Percentiles rank a stretch among this genome's conserved stretches.
Conservation (phyloP, 306 rosid species). For the Arachis hypogaea region DNA sequence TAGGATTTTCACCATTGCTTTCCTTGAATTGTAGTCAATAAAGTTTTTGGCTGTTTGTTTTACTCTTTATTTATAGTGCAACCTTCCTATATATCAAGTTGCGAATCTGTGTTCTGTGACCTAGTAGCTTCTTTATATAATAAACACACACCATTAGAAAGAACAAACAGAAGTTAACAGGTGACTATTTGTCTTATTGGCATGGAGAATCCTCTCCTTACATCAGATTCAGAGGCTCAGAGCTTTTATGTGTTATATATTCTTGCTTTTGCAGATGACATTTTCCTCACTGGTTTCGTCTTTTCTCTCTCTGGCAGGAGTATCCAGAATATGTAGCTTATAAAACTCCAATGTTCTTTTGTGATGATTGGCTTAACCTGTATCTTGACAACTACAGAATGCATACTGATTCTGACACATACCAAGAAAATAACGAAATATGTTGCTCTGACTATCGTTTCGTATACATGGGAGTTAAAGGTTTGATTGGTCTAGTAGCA, state of each 20-base stretch:
- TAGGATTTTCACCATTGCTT: slow-evolving; percentile 4
- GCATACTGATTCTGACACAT: slow-evolving; percentile 61
- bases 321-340: slow-evolving; percentile 82
- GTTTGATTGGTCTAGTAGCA: slow-evolving; percentile 45
- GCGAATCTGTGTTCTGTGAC: neutral
- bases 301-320: slow-evolving; percentile 61
- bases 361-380: slow-evolving; percentile 94
- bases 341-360: slow-evolving; percentile 70
- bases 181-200: slow-evolving; percentile 1
- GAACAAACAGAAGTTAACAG: slow-evolving; percentile 21
- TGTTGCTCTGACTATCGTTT: slow-evolving; percentile 96
- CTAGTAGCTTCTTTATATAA: slow-evolving; percentile 17
- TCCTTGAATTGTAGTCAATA: slow-evolving; percentile 1
- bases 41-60: slow-evolving; percentile 17
- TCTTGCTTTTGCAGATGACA: slow-evolving; percentile 22
- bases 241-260: neutral
- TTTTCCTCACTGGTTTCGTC: slow-evolving; percentile 39
- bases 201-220: slow-evolving; percentile 1
- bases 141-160: neutral
- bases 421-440: slow-evolving; percentile 62
- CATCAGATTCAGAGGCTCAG: neutral
- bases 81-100: slow-evolving; percentile 13
- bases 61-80: slow-evolving; percentile 16
- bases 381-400: slow-evolving; percentile 81
- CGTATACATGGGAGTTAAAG: slow-evolving; percentile 90